Conservation (phyloP, 2,329 filamentous ascomycete genomes). For the Fusarium hainanense region DNA sequence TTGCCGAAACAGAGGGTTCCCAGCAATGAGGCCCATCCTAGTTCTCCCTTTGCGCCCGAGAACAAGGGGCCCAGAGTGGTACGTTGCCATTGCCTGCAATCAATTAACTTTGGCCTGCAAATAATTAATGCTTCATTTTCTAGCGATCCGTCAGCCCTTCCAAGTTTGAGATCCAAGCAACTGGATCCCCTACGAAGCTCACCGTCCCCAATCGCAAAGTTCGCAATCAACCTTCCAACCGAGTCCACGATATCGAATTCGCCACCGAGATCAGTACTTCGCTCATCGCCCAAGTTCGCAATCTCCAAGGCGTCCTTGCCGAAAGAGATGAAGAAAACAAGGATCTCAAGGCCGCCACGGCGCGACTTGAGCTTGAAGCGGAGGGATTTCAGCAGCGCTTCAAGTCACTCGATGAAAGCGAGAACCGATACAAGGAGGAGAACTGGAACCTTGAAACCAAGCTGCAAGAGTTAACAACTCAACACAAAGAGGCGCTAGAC, state of each 20-base stretch:
- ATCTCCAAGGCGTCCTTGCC: slow-evolving; percentile 83
- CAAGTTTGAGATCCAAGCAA: slow-evolving; percentile 85
- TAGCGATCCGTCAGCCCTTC: slow-evolving; percentile 78
- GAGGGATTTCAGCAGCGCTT: slow-evolving; percentile 84
- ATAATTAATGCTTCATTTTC: slow-evolving; percentile 25
- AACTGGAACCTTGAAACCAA: slow-evolving; percentile 98
- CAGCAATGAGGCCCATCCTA: slow-evolving; percentile 69
- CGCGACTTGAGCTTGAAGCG: slow-evolving; percentile 82
- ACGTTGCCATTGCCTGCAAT: slow-evolving; percentile 47
- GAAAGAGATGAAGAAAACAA: slow-evolving; percentile 91
- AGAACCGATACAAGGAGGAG: slow-evolving; percentile 96
- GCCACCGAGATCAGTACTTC: slow-evolving; percentile 98
- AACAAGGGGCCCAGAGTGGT: slow-evolving; percentile 66
- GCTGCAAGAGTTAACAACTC: slow-evolving; percentile 82
- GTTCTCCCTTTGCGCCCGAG: slow-evolving; percentile 65
- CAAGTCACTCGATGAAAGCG: slow-evolving; percentile 88
- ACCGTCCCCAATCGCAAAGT: slow-evolving; percentile 87
- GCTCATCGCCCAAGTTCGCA: slow-evolving; percentile 91
- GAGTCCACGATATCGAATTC: slow-evolving; percentile 96
- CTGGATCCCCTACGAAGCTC: slow-evolving; percentile 88
- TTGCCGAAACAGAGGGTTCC: slow-evolving; percentile 84
- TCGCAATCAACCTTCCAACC: slow-evolving; percentile 87
- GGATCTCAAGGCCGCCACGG: slow-evolving; percentile 77
- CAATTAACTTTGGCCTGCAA: background rate
- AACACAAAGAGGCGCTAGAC: slow-evolving; percentile 80